Percentiles rank a stretch among this genome's conserved stretches.
phyloP scores from a whole-genome alignment of 2,329 filamentous ascomycete genomes.

The Cercospora sp. region DNA sequence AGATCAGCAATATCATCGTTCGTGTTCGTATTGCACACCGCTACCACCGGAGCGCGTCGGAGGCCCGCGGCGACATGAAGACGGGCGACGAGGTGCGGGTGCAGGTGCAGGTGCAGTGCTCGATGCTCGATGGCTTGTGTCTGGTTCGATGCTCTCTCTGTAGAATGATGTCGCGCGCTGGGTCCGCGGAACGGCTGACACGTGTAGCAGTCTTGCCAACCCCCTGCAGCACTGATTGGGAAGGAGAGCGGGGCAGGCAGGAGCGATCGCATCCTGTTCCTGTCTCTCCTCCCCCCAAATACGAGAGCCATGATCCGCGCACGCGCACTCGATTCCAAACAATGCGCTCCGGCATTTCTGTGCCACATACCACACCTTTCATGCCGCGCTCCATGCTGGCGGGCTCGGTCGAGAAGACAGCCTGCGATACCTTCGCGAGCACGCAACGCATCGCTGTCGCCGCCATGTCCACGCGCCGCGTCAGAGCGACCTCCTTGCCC shows the following conservation, averaged over 20 bases:
- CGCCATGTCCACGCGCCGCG: not conserved
- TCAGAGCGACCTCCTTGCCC: not conserved
- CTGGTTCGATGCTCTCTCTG: not conserved
- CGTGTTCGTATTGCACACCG: not conserved
- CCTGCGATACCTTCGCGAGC: not conserved
- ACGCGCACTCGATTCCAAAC: not conserved
- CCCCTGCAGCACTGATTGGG: not conserved
- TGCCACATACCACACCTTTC: not conserved
- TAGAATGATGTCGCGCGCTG: not conserved
- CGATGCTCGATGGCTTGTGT: not conserved
- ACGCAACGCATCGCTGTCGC: not conserved
- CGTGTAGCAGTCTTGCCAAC: not conserved
- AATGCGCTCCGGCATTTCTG: not conserved
- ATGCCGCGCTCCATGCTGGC: not conserved
- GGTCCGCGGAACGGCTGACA: not conserved
- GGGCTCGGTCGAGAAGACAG: not conserved
- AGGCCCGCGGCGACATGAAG: not conserved
- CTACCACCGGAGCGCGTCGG: not conserved
- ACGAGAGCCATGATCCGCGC: not conserved
- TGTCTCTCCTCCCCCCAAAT: not conserved
- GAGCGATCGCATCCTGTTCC: constrained; percentile 2
- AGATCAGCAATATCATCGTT: not conserved
- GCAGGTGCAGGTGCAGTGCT: not conserved
- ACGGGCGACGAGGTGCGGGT: not conserved
- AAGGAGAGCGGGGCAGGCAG: not conserved